Percentiles rank a stretch among this genome's conserved stretches.
Evolutionary conservation across 768 basidiomycete genomes (phyloP).

Genomic region (Lactarius sp.): DNA sequence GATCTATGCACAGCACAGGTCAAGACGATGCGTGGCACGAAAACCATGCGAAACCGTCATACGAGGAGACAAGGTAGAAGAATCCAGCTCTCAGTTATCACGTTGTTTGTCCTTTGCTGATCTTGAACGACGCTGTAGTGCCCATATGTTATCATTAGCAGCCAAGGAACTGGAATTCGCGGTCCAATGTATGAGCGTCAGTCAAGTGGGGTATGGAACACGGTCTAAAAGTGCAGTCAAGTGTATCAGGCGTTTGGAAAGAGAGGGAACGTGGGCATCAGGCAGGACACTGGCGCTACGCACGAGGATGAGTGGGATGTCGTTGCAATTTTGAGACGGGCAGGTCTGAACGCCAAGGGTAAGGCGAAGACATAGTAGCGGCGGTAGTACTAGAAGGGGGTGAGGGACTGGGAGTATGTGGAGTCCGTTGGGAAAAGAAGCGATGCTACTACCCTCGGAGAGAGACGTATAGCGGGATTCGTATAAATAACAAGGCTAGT

Average conservation of each 20-base stretch:
- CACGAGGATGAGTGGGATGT: slow-evolving; percentile 6
- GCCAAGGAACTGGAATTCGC: slow-evolving; percentile 47
- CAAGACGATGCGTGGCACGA: slow-evolving; percentile 32
- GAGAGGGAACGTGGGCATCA: not conserved
- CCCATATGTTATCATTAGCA: slow-evolving; percentile 37
- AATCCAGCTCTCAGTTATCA: not conserved
- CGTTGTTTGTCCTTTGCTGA: not conserved
- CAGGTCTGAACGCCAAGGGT: not conserved
- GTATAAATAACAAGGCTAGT: not conserved
- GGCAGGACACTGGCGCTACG: not conserved
- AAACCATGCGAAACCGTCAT: slow-evolving; percentile 27
- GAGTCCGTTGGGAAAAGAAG: not conserved
- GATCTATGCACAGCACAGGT: slow-evolving; percentile 32
- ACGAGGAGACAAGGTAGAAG: slow-evolving; percentile 25
- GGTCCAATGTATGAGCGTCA: slow-evolving; percentile 46
- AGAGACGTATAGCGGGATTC: not conserved
- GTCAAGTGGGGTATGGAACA: slow-evolving; percentile 45
- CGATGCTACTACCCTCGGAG: too few species aligned
- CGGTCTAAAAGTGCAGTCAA: slow-evolving; percentile 5
- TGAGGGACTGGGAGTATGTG: not conserved
- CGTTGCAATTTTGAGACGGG: slow-evolving; percentile 4
- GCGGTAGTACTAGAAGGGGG: not conserved
- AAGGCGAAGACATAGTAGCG: not conserved
- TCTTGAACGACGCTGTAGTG: slow-evolving; percentile 31
- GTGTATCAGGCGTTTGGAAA: slow-evolving; percentile 2